Percentiles rank a stretch among this genome's conserved stretches.
These are phyloP conservation scores for Aegilops umbellulata DNA, from an alignment of 176 grass and related monocot species.

Conservation along the genomic window DNA sequence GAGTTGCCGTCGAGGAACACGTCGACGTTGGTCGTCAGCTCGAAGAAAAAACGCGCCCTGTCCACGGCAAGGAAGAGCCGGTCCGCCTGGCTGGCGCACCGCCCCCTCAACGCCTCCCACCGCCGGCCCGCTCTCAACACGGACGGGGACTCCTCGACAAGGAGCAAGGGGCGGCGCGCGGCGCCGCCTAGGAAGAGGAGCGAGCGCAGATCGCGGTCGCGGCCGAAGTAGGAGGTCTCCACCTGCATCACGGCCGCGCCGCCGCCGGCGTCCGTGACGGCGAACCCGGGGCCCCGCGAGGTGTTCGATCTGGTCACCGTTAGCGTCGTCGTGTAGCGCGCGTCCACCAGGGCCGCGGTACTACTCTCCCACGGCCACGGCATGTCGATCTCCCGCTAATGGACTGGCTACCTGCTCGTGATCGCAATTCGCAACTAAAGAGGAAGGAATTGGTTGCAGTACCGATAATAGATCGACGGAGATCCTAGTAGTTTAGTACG, in stretches of 20 bases:
- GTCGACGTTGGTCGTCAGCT: conserved; percentile 29
- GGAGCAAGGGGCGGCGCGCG: conserved; percentile 26
- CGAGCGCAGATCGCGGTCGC: conserved; percentile 15
- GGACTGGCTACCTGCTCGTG: no score
- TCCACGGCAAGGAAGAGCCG: conserved; percentile 40
- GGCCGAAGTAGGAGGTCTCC: conserved; percentile 28
- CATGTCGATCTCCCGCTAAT: no score
- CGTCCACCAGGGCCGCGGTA: neutral
- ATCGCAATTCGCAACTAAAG: no score
- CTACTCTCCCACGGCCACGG: neutral
- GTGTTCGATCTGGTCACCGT: conserved; percentile 16
- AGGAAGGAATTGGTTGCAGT: no score
- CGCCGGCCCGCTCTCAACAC: neutral
- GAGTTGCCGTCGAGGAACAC: conserved; percentile 43
- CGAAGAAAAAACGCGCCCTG: conserved; percentile 30
- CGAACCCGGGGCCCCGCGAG: conserved; percentile 26
- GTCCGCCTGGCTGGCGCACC: conserved; percentile 28
- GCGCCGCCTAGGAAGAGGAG: conserved; percentile 44
- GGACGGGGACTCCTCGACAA: conserved; percentile 29
- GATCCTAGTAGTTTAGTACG: no score
- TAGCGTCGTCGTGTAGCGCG: neutral
- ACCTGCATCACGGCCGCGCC: conserved; percentile 38
- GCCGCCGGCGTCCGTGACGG: conserved; percentile 39
- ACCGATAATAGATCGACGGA: no score
- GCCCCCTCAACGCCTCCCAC: conserved; percentile 49